Base-by-base conservation (phyloP, 1,284 basidiomycete genomes). In the Cryptococcus jaspeensis region DNA sequence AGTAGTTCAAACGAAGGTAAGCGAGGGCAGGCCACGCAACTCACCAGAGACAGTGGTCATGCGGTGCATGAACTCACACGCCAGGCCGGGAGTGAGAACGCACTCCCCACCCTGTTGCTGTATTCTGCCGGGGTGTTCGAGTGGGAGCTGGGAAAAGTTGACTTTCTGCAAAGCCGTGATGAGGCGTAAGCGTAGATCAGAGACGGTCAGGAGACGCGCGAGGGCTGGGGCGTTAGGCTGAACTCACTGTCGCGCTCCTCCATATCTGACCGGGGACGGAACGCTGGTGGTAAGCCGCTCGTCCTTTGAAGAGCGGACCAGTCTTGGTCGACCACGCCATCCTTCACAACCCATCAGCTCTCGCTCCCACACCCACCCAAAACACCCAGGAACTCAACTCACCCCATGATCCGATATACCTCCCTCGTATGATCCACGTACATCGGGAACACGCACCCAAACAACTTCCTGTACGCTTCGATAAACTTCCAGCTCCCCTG, bases 101-200 rank as follows among this genome's bases (percentile, higher is more conserved):
- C 76, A 77, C 56, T 77, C 77, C 32, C 77, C 77, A 8, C 77
- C 77, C 2, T 78, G 67, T 52, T 78, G 77, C 4, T 63, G 64
- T 9, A 72, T 55, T 22, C 68, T 69, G 4, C 77, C 77, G 0
- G 73, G 73, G 54, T 69, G 61, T n/a, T n/a, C n/a, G n/a, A n/a
- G n/a, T n/a, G 73, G 71, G 61, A 78, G 62, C 32, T 65, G 56
- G 55, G 71, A 63, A 32, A 76, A n/a, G n/a, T n/a, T 58, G 0
- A 65, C 74, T 40, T 73, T 76, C 70, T 74, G 46, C 5, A n/a
- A 16, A n/a, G 16, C 51, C n/a, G n/a, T n/a, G n/a, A n/a, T n/a
- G n/a, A n/a, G 20, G 50, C 49, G 45, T 41, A 13, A 44, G 40
- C 25, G 8, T n/a, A n/a, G n/a, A n/a, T n/a, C n/a, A n/a, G n/a